Percentiles rank a stretch among this genome's conserved stretches.
Conservation (phyloP, 73 alveolate genomes). For the Breviolum minutum region DNA sequence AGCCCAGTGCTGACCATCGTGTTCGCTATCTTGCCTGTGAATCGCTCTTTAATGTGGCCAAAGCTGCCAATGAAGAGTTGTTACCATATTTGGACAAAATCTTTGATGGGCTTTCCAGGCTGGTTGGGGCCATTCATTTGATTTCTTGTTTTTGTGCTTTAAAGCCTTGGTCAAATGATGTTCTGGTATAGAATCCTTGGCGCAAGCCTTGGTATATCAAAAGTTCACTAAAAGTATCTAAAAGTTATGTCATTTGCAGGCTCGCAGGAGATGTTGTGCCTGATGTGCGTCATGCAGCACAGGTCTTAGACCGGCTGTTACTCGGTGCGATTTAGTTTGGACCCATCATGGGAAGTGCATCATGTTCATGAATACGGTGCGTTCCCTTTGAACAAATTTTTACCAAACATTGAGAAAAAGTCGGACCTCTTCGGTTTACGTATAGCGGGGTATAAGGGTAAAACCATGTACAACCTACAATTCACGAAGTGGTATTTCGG, state of each 20-base stretch:
- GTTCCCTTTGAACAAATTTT: no score
- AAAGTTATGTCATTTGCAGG: not conserved
- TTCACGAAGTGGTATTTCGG: no score
- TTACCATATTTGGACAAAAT: not conserved
- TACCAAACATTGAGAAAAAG: no score
- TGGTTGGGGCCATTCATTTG: not conserved
- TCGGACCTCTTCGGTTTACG: no score
- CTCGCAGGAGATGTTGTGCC: slow-evolving; percentile 24
- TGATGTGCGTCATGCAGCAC: slow-evolving; percentile 60
- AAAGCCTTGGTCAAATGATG: no score
- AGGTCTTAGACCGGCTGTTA: slow-evolving; percentile 47
- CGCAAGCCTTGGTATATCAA: no score
- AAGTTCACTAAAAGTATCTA: not conserved
- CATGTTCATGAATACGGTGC: no score
- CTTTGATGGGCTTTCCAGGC: slow-evolving; percentile 26
- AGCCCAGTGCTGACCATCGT: not conserved
- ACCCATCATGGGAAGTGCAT: no score
- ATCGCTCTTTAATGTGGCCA: slow-evolving; percentile 67
- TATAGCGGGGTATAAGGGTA: no score
- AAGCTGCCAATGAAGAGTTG: slow-evolving; percentile 43
- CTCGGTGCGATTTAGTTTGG: not conserved
- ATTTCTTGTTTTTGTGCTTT: no score
- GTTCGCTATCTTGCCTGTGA: slow-evolving; percentile 67
- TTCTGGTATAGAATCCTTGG: no score
- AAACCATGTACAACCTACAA: no score